Evolutionary conservation across 805 yeast species (phyloP).

Genomic region (Wickerhamiella azymoides): DNA sequence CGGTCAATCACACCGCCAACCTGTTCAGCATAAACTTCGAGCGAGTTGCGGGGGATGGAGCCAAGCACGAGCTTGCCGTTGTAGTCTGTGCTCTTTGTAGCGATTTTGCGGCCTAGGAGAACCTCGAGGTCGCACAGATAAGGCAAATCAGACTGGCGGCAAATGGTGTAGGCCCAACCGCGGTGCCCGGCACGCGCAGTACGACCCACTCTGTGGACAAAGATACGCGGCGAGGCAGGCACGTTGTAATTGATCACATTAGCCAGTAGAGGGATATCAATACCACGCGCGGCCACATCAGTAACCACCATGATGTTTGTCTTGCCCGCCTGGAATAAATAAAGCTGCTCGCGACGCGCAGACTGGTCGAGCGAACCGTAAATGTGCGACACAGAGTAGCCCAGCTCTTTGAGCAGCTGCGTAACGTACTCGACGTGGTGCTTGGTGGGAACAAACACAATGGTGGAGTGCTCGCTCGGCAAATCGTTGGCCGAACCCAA

Average conservation of each 20-base stretch:
- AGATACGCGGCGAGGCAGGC: conserved; percentile 85
- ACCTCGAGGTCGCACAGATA: conserved; percentile 80
- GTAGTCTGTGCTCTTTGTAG: conserved; percentile 43
- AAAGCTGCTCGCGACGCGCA: conserved; percentile 81
- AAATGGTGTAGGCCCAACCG: conserved; percentile 97
- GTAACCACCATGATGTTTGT: conserved; percentile 87
- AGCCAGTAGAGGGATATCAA: conserved; percentile 92
- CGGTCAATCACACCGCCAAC: conserved; percentile 44
- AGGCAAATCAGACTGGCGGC: conserved; percentile 57
- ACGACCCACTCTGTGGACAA: conserved; percentile 96
- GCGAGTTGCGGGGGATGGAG: conserved; percentile 52
- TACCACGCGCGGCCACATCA: conserved; percentile 91
- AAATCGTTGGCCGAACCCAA: conserved; percentile 69
- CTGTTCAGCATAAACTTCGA: conserved; percentile 64
- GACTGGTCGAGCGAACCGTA: conserved; percentile 92
- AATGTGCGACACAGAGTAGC: conserved; percentile 77
- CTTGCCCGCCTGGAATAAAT: conserved; percentile 71
- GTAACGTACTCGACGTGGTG: conserved; percentile 94
- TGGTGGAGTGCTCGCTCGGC: conserved; percentile 78
- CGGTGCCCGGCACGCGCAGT: conserved; percentile 97
- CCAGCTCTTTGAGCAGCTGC: conserved; percentile 53
- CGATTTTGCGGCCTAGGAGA: conserved; percentile 70
- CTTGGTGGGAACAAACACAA: conserved; percentile 89
- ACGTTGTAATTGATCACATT: conserved; percentile 79
- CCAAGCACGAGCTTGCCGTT: conserved; percentile 74